phyloP scores from a whole-genome alignment of 2,329 filamentous ascomycete species.

The Zasmidium cellare region DNA sequence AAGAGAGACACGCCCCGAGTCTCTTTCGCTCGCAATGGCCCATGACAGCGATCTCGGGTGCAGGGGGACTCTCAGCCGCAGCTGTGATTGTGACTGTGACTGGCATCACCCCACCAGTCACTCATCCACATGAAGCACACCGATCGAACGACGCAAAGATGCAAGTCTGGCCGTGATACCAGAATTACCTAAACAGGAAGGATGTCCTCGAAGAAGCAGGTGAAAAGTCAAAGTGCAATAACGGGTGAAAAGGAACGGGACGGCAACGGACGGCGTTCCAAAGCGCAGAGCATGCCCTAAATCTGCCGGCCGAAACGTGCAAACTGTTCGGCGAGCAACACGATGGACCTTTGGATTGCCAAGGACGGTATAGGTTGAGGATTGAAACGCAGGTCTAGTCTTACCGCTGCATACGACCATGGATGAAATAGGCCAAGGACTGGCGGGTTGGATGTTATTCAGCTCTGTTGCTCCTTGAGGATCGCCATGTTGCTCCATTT shows the following conservation, averaged over 20 bases:
- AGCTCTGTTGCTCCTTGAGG: not conserved
- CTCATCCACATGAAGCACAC: too few relatives aligned
- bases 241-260: not conserved
- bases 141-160: too few relatives aligned
- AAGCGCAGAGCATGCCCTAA: not conserved
- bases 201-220: not conserved
- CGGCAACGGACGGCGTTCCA: not conserved
- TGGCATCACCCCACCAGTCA: not conserved
- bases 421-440: not conserved
- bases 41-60: too few relatives aligned
- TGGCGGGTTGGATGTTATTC: not conserved
- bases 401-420: not conserved
- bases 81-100: slow-evolving; percentile 1
- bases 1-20: too few relatives aligned
- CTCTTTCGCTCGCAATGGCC: too few relatives aligned
- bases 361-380: not conserved
- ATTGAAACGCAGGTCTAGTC: not conserved
- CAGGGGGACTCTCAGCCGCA: slow-evolving; percentile 2
- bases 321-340: not conserved
- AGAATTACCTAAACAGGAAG: too few relatives aligned
- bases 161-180: too few relatives aligned
- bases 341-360: not conserved
- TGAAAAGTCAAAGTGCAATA: not conserved
- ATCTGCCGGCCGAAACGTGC: not conserved
- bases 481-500: not conserved